Conservation (phyloP, 345 rosid species). For the Salix brachista region DNA sequence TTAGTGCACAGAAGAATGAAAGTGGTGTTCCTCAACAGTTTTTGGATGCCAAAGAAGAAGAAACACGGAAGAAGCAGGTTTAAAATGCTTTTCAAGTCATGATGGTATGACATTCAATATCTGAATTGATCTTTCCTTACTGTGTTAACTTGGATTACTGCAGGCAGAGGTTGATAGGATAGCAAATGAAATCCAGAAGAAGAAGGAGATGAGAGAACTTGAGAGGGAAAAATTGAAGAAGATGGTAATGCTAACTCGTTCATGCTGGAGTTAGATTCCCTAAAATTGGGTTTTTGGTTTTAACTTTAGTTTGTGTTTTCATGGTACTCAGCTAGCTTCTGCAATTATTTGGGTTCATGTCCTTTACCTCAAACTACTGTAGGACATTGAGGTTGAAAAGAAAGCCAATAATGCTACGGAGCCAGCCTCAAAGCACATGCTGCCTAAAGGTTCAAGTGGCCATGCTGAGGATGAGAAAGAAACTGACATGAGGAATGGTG, state of each 20-base stretch:
- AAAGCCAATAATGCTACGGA: slow-evolving; percentile 37
- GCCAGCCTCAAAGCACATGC: slow-evolving; percentile 28
- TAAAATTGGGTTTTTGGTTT: slow-evolving; percentile 46
- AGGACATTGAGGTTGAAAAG: slow-evolving; percentile 72
- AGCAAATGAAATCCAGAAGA: slow-evolving; percentile 59
- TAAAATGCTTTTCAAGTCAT: slow-evolving; percentile 6
- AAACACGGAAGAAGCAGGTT: slow-evolving; percentile 72
- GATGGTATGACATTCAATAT: background rate
- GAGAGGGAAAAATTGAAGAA: slow-evolving; percentile 49
- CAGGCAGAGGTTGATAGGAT: slow-evolving; percentile 68
- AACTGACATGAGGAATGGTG: slow-evolving; percentile 48
- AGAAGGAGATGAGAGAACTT: slow-evolving; percentile 52
- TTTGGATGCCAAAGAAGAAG: slow-evolving; percentile 84
- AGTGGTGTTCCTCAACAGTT: slow-evolving; percentile 94
- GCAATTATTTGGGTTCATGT: slow-evolving; percentile 99
- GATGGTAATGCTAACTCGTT: slow-evolving; percentile 69
- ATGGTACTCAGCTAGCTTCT: slow-evolving; percentile 97
- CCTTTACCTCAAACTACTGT: slow-evolving; percentile 99
- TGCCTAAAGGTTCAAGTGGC: slow-evolving; percentile 36
- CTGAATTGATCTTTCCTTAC: slow-evolving; percentile 10
- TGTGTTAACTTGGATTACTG: slow-evolving; percentile 7
- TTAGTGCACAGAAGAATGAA: slow-evolving; percentile 80
- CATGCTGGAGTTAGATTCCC: slow-evolving; percentile 59
- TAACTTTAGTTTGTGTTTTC: slow-evolving; percentile 70
- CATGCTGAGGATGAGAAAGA: slow-evolving; percentile 44